Percentiles rank a stretch among this genome's conserved stretches.
phyloP scores from a whole-genome alignment of 768 basidiomycete species.

The Phlebiopsis gigantea region DNA sequence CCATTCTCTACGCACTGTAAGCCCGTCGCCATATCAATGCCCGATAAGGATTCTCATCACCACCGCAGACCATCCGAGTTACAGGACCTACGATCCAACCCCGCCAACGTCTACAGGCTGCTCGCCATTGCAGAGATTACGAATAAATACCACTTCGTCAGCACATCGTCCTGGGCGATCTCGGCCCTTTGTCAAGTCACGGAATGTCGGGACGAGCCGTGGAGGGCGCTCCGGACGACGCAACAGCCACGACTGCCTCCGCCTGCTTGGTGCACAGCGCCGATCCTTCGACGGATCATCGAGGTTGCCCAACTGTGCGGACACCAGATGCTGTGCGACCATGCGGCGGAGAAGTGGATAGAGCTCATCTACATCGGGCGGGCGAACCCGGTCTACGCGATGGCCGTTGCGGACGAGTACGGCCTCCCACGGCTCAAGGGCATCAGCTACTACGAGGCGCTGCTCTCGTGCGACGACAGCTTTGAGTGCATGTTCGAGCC shows the following conservation, averaged over 20 bases:
- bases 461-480: slow-evolving; percentile 1
- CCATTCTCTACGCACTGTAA: slow-evolving; percentile 48
- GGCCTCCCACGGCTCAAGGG: slow-evolving; percentile 25
- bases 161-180: slow-evolving; percentile 33
- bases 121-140: slow-evolving; percentile 36
- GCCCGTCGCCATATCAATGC: slow-evolving; percentile 20
- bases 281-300: slow-evolving; percentile 29
- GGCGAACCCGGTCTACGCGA: slow-evolving; percentile 26
- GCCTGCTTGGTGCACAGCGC: slow-evolving; percentile 24
- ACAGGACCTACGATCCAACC: slow-evolving; percentile 25
- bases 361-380: slow-evolving; percentile 27
- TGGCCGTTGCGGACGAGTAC: slow-evolving; percentile 26
- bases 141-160: slow-evolving; percentile 33
- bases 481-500: neutral
- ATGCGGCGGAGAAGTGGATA: slow-evolving; percentile 30
- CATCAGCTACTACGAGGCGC: slow-evolving; percentile 28
- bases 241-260: slow-evolving; percentile 9
- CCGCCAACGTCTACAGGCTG: slow-evolving; percentile 29
- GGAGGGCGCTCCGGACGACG: neutral
- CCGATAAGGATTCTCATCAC: neutral
- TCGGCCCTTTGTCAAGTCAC: slow-evolving; percentile 26
- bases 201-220: slow-evolving; percentile 13
- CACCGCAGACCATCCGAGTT: slow-evolving; percentile 15
- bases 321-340: slow-evolving; percentile 20
- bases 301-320: slow-evolving; percentile 30